Conservation (phyloP, 169 alveolate species). For the Plasmodium gonderi region DNA sequence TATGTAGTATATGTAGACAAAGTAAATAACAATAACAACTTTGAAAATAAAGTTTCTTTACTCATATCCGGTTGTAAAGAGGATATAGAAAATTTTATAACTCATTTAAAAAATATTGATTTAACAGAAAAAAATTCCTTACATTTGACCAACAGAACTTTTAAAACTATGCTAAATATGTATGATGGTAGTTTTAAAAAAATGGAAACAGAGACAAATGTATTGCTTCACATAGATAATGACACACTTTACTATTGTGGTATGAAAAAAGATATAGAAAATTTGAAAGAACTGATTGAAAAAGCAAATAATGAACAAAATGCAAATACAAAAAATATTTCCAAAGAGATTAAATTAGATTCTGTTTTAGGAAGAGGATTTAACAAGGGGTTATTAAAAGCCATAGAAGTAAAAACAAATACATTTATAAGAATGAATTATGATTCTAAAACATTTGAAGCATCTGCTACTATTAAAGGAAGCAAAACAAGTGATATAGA, state of each 20-base stretch:
- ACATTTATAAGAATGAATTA: conserved; percentile 59
- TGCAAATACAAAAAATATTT: conserved; percentile 10
- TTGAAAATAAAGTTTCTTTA: conserved; percentile 14
- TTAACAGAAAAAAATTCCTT: conserved; percentile 46
- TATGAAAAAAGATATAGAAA: conserved; percentile 41
- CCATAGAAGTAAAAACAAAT: conserved; percentile 26
- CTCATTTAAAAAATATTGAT: conserved; percentile 10
- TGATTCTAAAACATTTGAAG: conserved; percentile 49
- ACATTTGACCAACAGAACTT: conserved; percentile 8
- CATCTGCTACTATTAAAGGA: conserved; percentile 59
- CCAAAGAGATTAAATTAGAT: conserved; percentile 40
- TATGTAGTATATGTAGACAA: conserved; percentile 52
- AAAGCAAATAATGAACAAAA: conserved; percentile 45
- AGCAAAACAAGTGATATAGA: conserved; percentile 31
- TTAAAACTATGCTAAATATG: conserved; percentile 53
- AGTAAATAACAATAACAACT: conserved; percentile 15
- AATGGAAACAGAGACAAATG: conserved; percentile 71
- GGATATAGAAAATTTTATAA: conserved; percentile 55
- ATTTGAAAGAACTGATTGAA: conserved; percentile 55
- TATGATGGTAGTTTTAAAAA: conserved; percentile 49
- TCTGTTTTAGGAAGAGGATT: conserved; percentile 59
- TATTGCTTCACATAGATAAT: conserved; percentile 45
- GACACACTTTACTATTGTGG: conserved; percentile 63
- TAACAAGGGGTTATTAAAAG: conserved; percentile 44
- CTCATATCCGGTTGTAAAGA: conserved; percentile 42